Evolutionary conservation across 2,329 filamentous ascomycete genomes (phyloP), one percentile per base, ranked within the genome.

Genomic region (Aquanectria penicillioides): DNA sequence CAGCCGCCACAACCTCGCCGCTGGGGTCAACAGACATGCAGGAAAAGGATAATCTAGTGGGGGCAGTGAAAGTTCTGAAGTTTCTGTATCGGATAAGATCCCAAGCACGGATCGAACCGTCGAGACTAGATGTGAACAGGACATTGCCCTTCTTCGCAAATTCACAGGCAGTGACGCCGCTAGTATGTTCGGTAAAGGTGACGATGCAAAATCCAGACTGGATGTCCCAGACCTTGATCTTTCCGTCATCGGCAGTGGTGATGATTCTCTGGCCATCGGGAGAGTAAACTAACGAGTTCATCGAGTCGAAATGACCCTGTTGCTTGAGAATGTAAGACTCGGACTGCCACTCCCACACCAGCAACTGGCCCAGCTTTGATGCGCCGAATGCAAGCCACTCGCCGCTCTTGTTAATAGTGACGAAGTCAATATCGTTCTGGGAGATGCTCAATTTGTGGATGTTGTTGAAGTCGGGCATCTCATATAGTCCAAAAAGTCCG

Each of bases 331-430:
- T 96, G 75, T 99, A 99, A 6, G 94, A 98, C 76, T 99, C 96
- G 0, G 95, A 99, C 74, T 98, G 94, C 94, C 96, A 99, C 75
- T 99, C 95, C 95, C 95, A 99, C 4, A 99, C 95, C 4, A 99
- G 80, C n/a, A 99, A 82, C 73, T 99, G 95, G 1, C 96, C 96
- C 5, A 97, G 84, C 70, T 96, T 96, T 2, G 95, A 97, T 1
- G 96, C 95, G 12, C 94, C 95, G 74, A 99, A 97, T 0, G 96
- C 96, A 18, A 99, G 81, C 95, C 95, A 99, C 78, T 98, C 94
- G 49, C 95, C 95, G 26, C 90, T 92, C 74, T 92, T 91, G 79
- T 98, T 99, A 72, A 97, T 93, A 0, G 93, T 92, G 54, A 98
- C 92, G 69, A 91, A 93, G 73, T 98, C 94, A 62, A 99, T 97